Conservation (phyloP, 208 protist genomes). For the Acanthamoeba quina region DNA sequence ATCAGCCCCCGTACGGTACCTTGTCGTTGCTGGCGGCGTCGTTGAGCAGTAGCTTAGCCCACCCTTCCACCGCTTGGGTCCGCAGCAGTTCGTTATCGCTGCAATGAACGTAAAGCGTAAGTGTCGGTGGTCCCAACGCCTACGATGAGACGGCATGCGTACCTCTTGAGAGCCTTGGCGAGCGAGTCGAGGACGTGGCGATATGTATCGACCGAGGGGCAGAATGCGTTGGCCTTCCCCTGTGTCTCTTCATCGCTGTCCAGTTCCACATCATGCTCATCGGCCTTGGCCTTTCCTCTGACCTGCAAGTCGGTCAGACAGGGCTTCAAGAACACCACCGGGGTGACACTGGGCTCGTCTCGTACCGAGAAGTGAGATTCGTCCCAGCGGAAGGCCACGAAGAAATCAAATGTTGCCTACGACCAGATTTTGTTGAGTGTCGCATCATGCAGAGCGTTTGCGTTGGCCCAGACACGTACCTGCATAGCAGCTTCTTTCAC, state of each 20-base stretch:
- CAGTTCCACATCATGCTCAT: neutral
- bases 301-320: neutral
- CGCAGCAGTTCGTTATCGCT: neutral
- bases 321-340: too few relatives aligned
- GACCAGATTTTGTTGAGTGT: neutral
- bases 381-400: neutral
- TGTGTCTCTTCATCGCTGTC: neutral
- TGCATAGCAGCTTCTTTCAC: neutral
- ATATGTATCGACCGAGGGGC: neutral
- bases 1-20: neutral
- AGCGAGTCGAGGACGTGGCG: neutral
- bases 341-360: neutral
- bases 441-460: neutral
- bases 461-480: neutral
- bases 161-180: neutral
- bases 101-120: neutral
- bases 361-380: conserved; percentile 1
- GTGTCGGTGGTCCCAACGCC: too few relatives aligned
- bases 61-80: neutral
- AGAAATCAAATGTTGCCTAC: neutral
- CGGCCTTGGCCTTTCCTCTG: neutral
- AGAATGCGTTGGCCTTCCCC: neutral
- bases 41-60: conserved; percentile 10
- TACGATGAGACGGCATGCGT: too few relatives aligned
- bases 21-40: neutral